Evolutionary conservation across 108 stramenopile species (phyloP), one percentile per base, ranked within the genome.

Genomic region (Schizochytrium sp.): DNA sequence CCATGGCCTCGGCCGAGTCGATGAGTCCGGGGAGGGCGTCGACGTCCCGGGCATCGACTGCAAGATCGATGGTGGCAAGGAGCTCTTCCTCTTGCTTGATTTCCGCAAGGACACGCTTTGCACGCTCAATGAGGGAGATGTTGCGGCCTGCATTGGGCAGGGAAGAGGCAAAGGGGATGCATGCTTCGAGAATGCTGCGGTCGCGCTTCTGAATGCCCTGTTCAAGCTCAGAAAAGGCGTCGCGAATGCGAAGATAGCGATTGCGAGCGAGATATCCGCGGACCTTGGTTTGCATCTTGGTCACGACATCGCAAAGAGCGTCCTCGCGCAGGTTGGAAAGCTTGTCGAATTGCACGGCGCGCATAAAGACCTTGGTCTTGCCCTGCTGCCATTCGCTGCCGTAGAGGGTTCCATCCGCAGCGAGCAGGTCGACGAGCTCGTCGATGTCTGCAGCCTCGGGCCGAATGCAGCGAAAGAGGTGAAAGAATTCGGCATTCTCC

Each of bases 401-500:
- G 60, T 91, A 87, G 14, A 92, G 89, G 44, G 87, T 48, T 60
- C 72, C 83, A 47, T 93, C 58, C 34, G 23, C 87, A 5, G 69
- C 48, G 58, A 95, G 91, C 4, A 60, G 25, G 29, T 14, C 44
- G 45, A 94, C 69, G 29, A 95, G 90, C 21, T 41, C 51, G 58
- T 93, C 91, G 90, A 93, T 88, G 87, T 91, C 89, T 23, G 25
- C 47, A 5, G 76, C 76, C 51, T 83, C 76, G n/a, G 45, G 45
- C 10, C 48, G 45, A 45, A 83, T 83, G 51, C 76, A 83, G 51
- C 76, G 76, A 83, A 96, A 97, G 60, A 95, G 89, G 87, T 93
- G 93, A 92, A 93, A 96, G 89, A 97, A 97, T 87, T 93, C 95
- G 89, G 94, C 94, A 76, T 96, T 96, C 21, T 95, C 94, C 90